These are phyloP conservation scores for Leishmania tarentolae DNA, from an alignment of 208 protist genomes.

Conservation along the genomic window DNA sequence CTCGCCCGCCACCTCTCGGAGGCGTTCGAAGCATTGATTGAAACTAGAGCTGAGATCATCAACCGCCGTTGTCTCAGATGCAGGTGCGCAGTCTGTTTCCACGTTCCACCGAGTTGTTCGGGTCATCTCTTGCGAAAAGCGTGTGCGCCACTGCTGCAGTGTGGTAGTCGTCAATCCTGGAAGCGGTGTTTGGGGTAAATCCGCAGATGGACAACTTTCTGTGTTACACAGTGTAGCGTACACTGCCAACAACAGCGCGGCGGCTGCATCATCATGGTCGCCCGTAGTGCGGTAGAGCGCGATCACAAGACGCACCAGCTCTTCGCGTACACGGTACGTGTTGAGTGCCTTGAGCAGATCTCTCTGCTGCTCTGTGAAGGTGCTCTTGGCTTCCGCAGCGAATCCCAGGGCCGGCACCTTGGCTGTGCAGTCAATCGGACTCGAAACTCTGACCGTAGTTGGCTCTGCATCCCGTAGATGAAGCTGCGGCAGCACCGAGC, in stretches of 20 bases:
- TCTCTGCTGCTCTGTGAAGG: neutral
- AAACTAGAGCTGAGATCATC: neutral
- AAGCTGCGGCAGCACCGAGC: conserved; percentile 29
- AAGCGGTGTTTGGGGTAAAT: neutral
- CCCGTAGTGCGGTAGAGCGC: conserved; percentile 13
- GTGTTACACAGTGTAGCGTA: conserved; percentile 24
- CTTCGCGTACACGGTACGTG: conserved; percentile 8
- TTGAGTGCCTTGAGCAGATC: neutral
- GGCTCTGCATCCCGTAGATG: conserved; percentile 21
- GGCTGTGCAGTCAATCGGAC: neutral
- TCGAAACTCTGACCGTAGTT: conserved; percentile 14
- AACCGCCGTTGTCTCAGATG: neutral
- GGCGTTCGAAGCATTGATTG: neutral
- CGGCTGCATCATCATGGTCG: conserved; percentile 2
- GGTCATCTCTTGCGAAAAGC: conserved; percentile 7
- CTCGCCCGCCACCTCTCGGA: conserved; percentile 2
- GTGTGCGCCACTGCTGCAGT: conserved; percentile 11
- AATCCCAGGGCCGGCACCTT: neutral
- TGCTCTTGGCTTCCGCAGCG: neutral
- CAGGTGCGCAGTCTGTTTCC: no score
- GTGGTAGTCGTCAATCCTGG: neutral
- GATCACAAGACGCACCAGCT: conserved; percentile 10
- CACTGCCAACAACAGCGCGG: conserved; percentile 10
- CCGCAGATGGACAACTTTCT: neutral
- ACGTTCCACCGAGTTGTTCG: neutral